These are phyloP conservation scores for Lasiodiplodia theobromae DNA, from an alignment of 2,329 filamentous ascomycete species.

Conservation along the genomic window DNA sequence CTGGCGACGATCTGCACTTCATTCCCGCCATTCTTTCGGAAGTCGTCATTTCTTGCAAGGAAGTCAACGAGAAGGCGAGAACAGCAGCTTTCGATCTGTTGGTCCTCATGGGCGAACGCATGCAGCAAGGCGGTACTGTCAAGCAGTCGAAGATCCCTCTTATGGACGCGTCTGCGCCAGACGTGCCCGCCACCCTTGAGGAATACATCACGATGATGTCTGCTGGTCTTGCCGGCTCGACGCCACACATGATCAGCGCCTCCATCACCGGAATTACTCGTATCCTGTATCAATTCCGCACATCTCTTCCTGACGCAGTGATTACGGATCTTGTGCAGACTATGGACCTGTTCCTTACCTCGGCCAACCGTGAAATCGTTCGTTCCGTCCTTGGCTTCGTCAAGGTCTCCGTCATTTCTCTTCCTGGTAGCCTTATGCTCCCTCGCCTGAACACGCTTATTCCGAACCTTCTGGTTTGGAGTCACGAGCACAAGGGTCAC, in stretches of 20 bases:
- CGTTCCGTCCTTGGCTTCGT: slow-evolving; percentile 94
- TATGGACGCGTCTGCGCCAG: slow-evolving; percentile 81
- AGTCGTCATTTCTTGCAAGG: slow-evolving; percentile 95
- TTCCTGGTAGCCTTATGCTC: slow-evolving; percentile 80
- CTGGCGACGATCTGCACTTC: slow-evolving; percentile 83
- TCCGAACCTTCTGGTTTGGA: slow-evolving; percentile 93
- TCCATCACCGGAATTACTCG: slow-evolving; percentile 94
- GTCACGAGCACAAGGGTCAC: slow-evolving; percentile 96
- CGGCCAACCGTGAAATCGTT: slow-evolving; percentile 96
- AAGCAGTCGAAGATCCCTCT: slow-evolving; percentile 85
- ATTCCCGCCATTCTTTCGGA: slow-evolving; percentile 91
- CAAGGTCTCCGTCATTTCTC: slow-evolving; percentile 89
- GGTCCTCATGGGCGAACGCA: slow-evolving; percentile 84
- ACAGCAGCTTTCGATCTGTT: slow-evolving; percentile 89
- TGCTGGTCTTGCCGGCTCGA: slow-evolving; percentile 88
- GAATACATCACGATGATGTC: slow-evolving; percentile 99
- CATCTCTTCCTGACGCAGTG: slow-evolving; percentile 70
- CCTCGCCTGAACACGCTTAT: slow-evolving; percentile 79
- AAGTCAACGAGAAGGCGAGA: slow-evolving; percentile 94
- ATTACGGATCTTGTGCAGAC: slow-evolving; percentile 88
- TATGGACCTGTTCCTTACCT: slow-evolving; percentile 94
- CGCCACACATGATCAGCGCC: slow-evolving; percentile 96
- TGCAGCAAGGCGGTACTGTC: slow-evolving; percentile 77
- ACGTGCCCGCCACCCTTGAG: slow-evolving; percentile 81
- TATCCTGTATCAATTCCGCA: slow-evolving; percentile 91